Evolutionary conservation across 306 rosid species (phyloP).

Genomic region (Morella rubra): DNA sequence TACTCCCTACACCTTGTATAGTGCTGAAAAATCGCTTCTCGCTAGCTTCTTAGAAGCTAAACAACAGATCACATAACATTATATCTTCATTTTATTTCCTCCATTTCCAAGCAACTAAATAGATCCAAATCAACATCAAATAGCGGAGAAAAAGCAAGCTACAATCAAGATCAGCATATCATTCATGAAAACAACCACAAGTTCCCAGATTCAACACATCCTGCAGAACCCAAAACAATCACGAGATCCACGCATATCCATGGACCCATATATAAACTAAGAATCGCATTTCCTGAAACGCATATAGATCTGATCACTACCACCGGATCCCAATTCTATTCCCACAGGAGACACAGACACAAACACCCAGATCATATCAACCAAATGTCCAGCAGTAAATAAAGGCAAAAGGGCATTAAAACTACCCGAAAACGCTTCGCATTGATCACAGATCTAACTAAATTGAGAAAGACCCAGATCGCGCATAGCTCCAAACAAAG

Average conservation of each 20-base stretch:
- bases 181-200: slow-evolving; percentile 1
- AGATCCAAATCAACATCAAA: neutral
- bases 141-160: neutral
- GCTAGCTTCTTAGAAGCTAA: neutral
- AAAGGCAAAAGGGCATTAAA: slow-evolving; percentile 4
- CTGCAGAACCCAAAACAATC: slow-evolving; percentile 8
- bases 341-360: neutral
- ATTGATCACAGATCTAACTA: slow-evolving; percentile 47
- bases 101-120: slow-evolving; percentile 7
- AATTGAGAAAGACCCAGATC: slow-evolving; percentile 35
- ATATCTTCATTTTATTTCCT: neutral
- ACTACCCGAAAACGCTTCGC: neutral
- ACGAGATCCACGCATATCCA: slow-evolving; percentile 27
- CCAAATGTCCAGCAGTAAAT: neutral
- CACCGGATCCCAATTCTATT: slow-evolving; percentile 1
- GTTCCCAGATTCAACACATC: slow-evolving; percentile 23
- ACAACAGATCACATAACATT: neutral
- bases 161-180: slow-evolving; percentile 13
- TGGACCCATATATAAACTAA: slow-evolving; percentile 1
- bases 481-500: slow-evolving; percentile 10
- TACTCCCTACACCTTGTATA: no score
- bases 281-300: slow-evolving; percentile 1
- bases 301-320: slow-evolving; percentile 37
- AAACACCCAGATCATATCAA: slow-evolving; percentile 28
- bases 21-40: neutral